Base-by-base conservation (phyloP, 805 yeast species). In the Candida endomychidarum region DNA sequence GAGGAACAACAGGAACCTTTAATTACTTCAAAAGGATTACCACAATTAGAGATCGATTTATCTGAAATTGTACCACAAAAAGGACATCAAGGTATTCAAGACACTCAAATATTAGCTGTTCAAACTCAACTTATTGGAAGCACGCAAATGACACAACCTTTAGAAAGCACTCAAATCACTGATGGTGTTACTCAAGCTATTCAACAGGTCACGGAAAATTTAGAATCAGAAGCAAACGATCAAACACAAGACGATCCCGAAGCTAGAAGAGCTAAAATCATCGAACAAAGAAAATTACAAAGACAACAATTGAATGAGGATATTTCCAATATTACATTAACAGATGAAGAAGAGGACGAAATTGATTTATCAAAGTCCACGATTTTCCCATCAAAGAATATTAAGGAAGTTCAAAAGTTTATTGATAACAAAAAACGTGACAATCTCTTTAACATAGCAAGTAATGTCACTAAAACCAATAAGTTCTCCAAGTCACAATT, bases 281-380 rank as follows among this genome's bases (percentile, higher is more conserved):
- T 26, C 3, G 38, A 25, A 25, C 37, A 34, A 3, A 37, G 34
- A 21, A 31, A 32, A 32, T 11, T 22, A 19, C 37, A 34, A 23
- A 15, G 37, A 15, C 34, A 17, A 27, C 35, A 27, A 39, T 39
- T 22, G 24, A 22, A 22, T 14, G 23, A 27, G 38, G 72, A 69
- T 27, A 51, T 68, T 17, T 43, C 65, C 0, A 56, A 49, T 26
- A 49, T 54, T 2, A 48, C 72, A 0, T 50, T 67, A 18, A 63
- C 71, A 2, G 73, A 67, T 37, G 74, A 67, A 42, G 74, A 69
- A 40, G 49, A 61, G 15, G 74, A 66, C 28, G 48, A 63, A 30
- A 44, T 55, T 20, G 57, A 56, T 5, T 52, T 44, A 14, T 49
- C 47, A 2, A 51, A 54, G 26, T 56, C 40, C 2, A 37, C 22